Base-by-base conservation (phyloP, 192 early-diverging fungal species). In the Linnemannia elongata region DNA sequence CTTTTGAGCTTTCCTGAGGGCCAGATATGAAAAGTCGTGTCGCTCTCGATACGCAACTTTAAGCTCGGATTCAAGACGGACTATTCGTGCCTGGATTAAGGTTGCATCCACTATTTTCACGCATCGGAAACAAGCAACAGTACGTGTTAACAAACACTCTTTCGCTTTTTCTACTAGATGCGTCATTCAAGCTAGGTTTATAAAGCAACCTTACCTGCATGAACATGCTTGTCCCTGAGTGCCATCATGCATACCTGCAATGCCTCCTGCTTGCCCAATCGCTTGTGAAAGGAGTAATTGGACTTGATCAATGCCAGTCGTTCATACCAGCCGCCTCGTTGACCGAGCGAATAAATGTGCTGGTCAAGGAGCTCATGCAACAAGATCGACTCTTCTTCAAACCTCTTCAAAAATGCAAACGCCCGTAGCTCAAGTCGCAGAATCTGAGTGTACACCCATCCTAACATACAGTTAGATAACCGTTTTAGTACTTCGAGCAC, bases 301-400 rank as follows among this genome's bases (percentile, higher is more conserved):
- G 88, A 89, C 71, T 94, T 90, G 20, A 95, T 75, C 15, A 95
- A 79, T 4, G 92, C 89, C 8, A 95, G 82, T 30, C 94, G 88
- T 47, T 94, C 93, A 71, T 94, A 94, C 94, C 94, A 95, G 6
- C 85, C 79, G 24, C 94, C 94, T 33, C 94, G 88, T 39, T 88
- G 85, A 35, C 90, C 90, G 10, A 93, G 72, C 0, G 89, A 87
- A 49, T 94, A 95, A 10, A 90, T 79, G 0, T 80, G 82, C 69
- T 95, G 94, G 17, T 90, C 89, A 0, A 95, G 81, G 38, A 95
- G 66, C 68, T 92, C 90, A 69, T 89, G 84, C 3, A 95, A 69
- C 3, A 95, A 77, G 15, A 86, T 72, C 1, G 90, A 90, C 49
- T 95, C 94, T 27, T 90, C 82, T 5, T 87, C 82, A 55, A 90